phyloP scores from a whole-genome alignment of 2,329 filamentous ascomycete species.

The Didymella sp. region DNA sequence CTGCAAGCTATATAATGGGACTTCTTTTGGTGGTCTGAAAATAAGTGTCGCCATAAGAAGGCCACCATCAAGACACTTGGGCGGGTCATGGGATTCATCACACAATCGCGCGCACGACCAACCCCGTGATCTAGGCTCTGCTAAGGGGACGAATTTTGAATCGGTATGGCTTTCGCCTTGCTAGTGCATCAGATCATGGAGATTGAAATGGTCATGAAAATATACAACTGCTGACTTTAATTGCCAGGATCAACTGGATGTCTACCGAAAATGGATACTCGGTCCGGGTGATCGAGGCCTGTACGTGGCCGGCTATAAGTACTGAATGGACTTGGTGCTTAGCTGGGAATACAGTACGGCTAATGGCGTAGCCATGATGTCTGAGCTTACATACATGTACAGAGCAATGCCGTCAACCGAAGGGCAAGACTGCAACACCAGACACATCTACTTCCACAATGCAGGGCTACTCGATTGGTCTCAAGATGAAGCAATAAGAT shows the following conservation, averaged over 20 bases:
- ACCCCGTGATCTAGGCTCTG: conserved; percentile 1
- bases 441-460: neutral
- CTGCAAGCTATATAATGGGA: neutral
- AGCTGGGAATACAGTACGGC: neutral
- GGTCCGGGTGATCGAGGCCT: neutral
- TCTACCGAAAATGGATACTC: neutral
- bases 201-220: too few species aligned
- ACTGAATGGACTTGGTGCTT: neutral
- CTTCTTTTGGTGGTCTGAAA: neutral
- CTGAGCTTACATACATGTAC: too few species aligned
- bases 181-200: neutral
- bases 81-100: neutral
- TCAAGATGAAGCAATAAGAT: too few species aligned
- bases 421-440: neutral
- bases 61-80: neutral
- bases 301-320: neutral
- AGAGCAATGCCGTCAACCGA: neutral
- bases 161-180: neutral
- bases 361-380: too few species aligned
- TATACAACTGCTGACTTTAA: neutral
- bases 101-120: conserved; percentile 2
- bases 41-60: neutral
- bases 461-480: neutral
- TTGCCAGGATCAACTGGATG: neutral
- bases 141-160: neutral